phyloP scores from a whole-genome alignment of 805 yeast species.

The Spathaspora boniae region DNA sequence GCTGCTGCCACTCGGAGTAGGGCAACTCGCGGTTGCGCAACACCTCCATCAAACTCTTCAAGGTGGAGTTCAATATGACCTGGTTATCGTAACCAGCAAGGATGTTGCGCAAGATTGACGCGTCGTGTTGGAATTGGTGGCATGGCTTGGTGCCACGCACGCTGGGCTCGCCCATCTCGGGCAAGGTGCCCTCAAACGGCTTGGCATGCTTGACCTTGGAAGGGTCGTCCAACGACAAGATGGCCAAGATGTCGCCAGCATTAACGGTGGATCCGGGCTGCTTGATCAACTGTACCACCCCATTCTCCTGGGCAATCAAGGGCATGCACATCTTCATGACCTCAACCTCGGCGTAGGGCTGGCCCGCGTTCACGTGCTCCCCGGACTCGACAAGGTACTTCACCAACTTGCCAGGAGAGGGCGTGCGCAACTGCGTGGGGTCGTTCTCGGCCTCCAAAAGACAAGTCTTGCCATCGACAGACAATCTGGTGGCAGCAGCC shows the following conservation, averaged over 20 bases:
- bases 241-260: constrained; percentile 97
- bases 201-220: constrained; percentile 94
- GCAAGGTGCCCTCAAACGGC: constrained; percentile 92
- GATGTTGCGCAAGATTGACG: constrained; percentile 68
- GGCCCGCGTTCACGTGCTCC: constrained; percentile 87
- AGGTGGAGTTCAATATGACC: constrained; percentile 83
- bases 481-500: constrained; percentile 88
- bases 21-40: constrained; percentile 83
- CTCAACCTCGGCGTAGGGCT: constrained; percentile 96
- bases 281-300: constrained; percentile 85
- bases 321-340: constrained; percentile 99
- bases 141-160: constrained; percentile 81
- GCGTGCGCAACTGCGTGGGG: constrained; percentile 97
- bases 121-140: constrained; percentile 61
- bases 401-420: constrained; percentile 97
- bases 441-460: constrained; percentile 92
- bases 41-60: constrained; percentile 66
- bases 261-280: constrained; percentile 97
- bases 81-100: constrained; percentile 93
- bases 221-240: constrained; percentile 92
- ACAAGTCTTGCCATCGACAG: constrained; percentile 95
- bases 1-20: constrained; percentile 85
- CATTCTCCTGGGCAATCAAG: constrained; percentile 87
- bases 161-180: constrained; percentile 80
- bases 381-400: constrained; percentile 93